Evolutionary conservation across 176 grass and related monocot species (phyloP).

Genomic region (Raddia guianensis): DNA sequence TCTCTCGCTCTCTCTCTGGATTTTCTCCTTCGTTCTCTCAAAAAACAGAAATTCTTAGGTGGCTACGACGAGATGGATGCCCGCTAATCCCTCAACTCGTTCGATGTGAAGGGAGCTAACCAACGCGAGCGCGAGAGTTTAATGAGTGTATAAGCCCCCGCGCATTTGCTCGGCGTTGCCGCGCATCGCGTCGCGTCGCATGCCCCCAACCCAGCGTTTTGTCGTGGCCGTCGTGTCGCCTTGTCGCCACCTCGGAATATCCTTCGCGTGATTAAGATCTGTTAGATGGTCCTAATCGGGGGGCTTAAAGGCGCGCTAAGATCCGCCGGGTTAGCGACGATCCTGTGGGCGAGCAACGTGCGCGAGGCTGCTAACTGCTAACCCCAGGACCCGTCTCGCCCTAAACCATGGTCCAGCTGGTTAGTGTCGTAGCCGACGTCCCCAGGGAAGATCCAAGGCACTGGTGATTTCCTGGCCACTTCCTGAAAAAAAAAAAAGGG

Average conservation of each 20-base stretch:
- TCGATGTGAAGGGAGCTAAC: not conserved
- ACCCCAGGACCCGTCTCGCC: not conserved
- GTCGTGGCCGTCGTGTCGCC: not conserved
- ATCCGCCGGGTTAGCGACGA: not conserved
- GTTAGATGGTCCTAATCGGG: slow-evolving; percentile 8
- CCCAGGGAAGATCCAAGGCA: too few relatives aligned
- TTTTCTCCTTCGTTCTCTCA: too few relatives aligned
- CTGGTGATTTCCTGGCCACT: too few relatives aligned
- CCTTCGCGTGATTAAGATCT: not conserved
- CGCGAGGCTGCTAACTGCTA: not conserved
- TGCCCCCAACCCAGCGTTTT: not conserved
- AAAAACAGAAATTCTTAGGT: too few relatives aligned
- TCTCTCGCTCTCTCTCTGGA: too few relatives aligned
- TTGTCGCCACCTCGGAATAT: not conserved
- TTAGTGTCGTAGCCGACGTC: not conserved
- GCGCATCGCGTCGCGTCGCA: not conserved
- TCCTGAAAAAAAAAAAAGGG: too few relatives aligned
- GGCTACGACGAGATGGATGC: too few relatives aligned
- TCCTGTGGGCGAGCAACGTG: slow-evolving; percentile 5
- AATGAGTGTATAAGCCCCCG: not conserved
- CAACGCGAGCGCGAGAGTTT: too few relatives aligned
- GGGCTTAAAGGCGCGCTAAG: not conserved
- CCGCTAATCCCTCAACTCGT: not conserved
- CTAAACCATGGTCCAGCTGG: not conserved
- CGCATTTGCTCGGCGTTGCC: not conserved